These are phyloP conservation scores for Trichocladium antarcticum DNA, from an alignment of 495 filamentous ascomycete species.

Conservation along the genomic window DNA sequence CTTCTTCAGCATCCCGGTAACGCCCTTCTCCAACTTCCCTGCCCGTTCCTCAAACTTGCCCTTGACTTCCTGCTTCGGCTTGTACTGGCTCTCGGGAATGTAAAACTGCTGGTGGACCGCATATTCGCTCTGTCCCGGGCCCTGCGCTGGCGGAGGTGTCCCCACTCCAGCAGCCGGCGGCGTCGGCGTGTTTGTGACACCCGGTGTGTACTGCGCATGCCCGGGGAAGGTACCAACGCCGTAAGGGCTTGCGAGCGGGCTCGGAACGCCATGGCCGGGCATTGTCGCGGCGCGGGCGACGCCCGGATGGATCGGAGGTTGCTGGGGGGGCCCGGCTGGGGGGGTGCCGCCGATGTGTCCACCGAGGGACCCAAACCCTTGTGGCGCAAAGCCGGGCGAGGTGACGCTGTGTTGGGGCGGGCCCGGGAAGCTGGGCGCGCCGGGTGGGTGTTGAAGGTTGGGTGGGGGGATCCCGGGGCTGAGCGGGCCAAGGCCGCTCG, in stretches of 20 bases:
- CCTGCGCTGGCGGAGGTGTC: constrained; percentile 21
- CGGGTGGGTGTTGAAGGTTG: constrained; percentile 27
- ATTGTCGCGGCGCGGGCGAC: constrained; percentile 34
- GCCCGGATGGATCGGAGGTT: constrained; percentile 24
- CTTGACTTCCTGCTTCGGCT: constrained; percentile 41
- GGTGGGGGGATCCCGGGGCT: constrained; percentile 30
- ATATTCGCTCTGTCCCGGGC: constrained; percentile 38
- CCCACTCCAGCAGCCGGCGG: constrained; percentile 13
- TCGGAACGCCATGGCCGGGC: constrained; percentile 23
- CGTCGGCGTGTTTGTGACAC: constrained; percentile 26
- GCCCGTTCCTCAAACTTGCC: constrained; percentile 58
- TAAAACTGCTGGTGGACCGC: constrained; percentile 68
- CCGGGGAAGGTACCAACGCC: constrained; percentile 31
- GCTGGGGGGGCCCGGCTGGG: constrained; percentile 10
- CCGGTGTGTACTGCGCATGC: constrained; percentile 17
- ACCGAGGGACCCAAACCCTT: constrained; percentile 28
- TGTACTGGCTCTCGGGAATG: constrained; percentile 51
- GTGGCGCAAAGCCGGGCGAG: constrained; percentile 33
- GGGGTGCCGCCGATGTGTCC: constrained; percentile 14
- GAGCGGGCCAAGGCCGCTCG: constrained; percentile 26
- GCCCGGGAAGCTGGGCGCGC: constrained; percentile 27
- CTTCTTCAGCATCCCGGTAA: constrained; percentile 75
- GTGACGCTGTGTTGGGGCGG: constrained; percentile 30
- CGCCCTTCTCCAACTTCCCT: constrained; percentile 61
- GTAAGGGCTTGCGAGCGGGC: constrained; percentile 27